Evolutionary conservation across 2,329 filamentous ascomycete genomes (phyloP).

Genomic region (Aspergillus awamori): DNA sequence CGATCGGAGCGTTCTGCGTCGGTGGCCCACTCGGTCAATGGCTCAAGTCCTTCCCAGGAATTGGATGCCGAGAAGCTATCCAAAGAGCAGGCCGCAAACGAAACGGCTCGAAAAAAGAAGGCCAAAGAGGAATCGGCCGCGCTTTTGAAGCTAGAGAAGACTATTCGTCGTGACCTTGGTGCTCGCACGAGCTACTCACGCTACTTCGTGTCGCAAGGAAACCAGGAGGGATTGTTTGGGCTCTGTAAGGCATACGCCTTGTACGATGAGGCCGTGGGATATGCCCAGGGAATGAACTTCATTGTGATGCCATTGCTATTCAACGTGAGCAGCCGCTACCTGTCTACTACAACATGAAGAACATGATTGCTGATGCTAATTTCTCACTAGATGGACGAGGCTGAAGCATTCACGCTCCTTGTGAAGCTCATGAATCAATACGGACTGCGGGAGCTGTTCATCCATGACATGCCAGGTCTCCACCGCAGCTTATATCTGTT

Average conservation of each 20-base stretch:
- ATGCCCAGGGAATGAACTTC: constrained; percentile 99
- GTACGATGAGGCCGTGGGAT: constrained; percentile 91
- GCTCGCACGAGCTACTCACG: constrained; percentile 95
- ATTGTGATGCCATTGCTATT: constrained; percentile 95
- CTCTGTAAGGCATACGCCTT: constrained; percentile 97
- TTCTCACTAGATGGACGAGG: constrained; percentile 77
- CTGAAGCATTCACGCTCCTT: constrained; percentile 92
- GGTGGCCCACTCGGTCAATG: constrained; percentile 59
- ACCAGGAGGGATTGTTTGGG: constrained; percentile 92
- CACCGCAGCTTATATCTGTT: constrained; percentile 95
- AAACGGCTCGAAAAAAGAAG: constrained; percentile 73
- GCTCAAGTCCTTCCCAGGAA: constrained; percentile 61
- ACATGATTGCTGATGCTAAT: background rate
- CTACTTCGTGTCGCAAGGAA: constrained; percentile 84
- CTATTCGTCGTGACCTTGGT: constrained; percentile 86
- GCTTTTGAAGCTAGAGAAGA: constrained; percentile 83
- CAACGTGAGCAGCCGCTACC: constrained; percentile 63
- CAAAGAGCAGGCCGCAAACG: constrained; percentile 66
- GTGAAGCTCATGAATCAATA: constrained; percentile 97
- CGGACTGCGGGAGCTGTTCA: constrained; percentile 85
- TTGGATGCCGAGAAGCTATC: constrained; percentile 65
- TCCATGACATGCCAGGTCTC: constrained; percentile 93
- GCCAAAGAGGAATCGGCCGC: constrained; percentile 74
- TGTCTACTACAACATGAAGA: background rate
- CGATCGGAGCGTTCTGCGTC: constrained; percentile 74